phyloP scores from a whole-genome alignment of 371 early-diverging fungal genomes.

The Apophysomyces sp. region DNA sequence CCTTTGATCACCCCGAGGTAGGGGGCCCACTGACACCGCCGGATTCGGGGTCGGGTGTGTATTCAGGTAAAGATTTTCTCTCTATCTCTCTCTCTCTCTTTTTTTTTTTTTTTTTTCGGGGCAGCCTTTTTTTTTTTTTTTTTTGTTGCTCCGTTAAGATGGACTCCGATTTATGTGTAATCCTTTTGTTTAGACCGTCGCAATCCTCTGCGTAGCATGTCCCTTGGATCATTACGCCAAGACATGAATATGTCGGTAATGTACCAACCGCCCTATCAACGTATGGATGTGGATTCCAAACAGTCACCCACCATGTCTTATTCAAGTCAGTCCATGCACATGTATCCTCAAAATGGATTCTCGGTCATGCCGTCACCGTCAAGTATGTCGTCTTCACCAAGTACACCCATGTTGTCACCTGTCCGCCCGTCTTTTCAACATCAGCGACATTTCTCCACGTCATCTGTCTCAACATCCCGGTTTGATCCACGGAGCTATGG shows the following conservation, averaged over 20 bases:
- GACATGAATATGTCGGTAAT: neutral
- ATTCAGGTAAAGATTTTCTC: neutral
- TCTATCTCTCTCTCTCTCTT: neutral
- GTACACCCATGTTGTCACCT: conserved; percentile 38
- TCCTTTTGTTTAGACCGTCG: conserved; percentile 19
- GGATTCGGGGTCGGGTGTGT: conserved; percentile 9
- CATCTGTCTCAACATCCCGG: conserved; percentile 20
- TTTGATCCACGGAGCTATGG: conserved; percentile 24
- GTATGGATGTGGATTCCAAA: conserved; percentile 4
- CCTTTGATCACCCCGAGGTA: conserved; percentile 18
- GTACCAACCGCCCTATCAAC: conserved; percentile 4
- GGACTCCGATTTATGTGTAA: conserved; percentile 6
- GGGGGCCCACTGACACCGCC: conserved; percentile 22
- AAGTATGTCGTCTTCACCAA: conserved; percentile 31
- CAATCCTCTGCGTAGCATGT: conserved; percentile 39
- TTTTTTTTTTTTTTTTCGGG: neutral
- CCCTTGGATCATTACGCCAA: conserved; percentile 27
- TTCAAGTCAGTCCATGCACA: conserved; percentile 7
- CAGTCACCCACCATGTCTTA: conserved; percentile 17
- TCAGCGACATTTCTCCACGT: conserved; percentile 28
- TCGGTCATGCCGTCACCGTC: conserved; percentile 33
- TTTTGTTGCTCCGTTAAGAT: conserved; percentile 4
- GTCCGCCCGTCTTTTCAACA: conserved; percentile 29
- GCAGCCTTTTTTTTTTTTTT: neutral
- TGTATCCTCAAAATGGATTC: conserved; percentile 2